Evolutionary conservation across 2,329 filamentous ascomycete species (phyloP), one percentile per base, ranked within the genome.

Genomic region (Shiraia sp.): DNA sequence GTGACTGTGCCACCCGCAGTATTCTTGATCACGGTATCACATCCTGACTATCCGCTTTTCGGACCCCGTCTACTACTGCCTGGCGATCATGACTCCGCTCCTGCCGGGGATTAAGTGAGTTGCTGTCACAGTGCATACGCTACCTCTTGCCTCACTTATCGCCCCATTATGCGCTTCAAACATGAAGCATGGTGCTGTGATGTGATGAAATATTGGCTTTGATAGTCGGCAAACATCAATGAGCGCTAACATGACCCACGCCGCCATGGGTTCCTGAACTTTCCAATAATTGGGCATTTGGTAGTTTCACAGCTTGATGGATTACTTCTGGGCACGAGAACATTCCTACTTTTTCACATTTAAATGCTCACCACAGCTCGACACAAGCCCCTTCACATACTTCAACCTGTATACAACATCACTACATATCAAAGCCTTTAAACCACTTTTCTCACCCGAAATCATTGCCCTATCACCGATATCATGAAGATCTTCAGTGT

Each of bases 401-500:
- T 29, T 29, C 26, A 29, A 29, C 26, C 26, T 29, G 26, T 29
- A 29, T 5, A 29, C 26, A 29, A 10, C 26, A 29, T 12, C 26
- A 29, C 26, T 29, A 29, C 26, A 12, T 29, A 6, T 14, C 26
- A 29, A 29, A 29, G 26, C 26, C 26, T 29, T 5, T 29, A 10
- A 29, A 29, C 10, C 26, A 29, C 26, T 29, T 29, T 29, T 29
- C 26, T 12, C 26, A 29, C 4, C 14, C 14, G 14, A 29, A 10
- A n/a, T 14, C 26, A 29, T 29, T 29, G 14, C 26, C 14, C 26
- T 29, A 29, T 29, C 26, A 29, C 26, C 26, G 26, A 29, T 14
- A 29, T 29, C 26, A 29, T 29, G 26, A 29, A 29, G 26, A 29
- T 29, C 26, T 29, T 14, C 26, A 29, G 26, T 29, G 26, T 29